Conservation (phyloP, 2,329 filamentous ascomycete species). For the Nannizzia gypsea region DNA sequence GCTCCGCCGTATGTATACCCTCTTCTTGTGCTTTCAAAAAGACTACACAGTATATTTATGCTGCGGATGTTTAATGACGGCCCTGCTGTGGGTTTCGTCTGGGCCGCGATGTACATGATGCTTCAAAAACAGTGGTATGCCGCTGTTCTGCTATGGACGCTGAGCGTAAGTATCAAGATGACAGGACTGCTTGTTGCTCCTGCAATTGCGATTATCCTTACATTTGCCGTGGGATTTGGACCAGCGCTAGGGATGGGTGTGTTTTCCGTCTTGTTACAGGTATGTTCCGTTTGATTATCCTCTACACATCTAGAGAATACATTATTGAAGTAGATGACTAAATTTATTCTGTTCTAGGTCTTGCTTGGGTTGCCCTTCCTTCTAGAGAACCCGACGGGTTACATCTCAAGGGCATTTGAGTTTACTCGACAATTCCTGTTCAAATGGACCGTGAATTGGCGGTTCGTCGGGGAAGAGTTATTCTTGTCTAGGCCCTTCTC, state of each 20-base stretch:
- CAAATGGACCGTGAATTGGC: constrained; percentile 99
- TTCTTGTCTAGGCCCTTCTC: constrained; percentile 67
- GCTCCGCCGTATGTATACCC: constrained; percentile 75
- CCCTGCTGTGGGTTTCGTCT: constrained; percentile 73
- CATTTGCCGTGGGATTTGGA: constrained; percentile 58
- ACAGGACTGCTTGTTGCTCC: constrained; percentile 71
- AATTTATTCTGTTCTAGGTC: constrained; percentile 28
- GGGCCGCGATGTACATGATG: constrained; percentile 65
- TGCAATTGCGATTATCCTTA: constrained; percentile 62
- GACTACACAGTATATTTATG: constrained; percentile 85
- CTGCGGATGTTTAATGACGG: constrained; percentile 94
- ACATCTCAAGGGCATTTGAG: constrained; percentile 76
- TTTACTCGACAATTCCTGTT: constrained; percentile 83
- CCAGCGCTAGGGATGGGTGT: constrained; percentile 55
- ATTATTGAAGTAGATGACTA: not conserved
- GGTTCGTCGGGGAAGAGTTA: constrained; percentile 71
- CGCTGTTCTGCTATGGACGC: constrained; percentile 60
- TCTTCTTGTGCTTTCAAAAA: constrained; percentile 76
- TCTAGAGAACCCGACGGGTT: constrained; percentile 52
- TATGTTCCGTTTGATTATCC: constrained; percentile 31
- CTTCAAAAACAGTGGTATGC: constrained; percentile 63
- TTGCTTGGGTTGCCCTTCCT: constrained; percentile 56
- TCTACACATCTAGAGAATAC: not conserved
- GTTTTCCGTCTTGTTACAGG: constrained; percentile 67
- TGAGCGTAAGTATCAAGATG: constrained; percentile 91